Conservation (phyloP, 129 eudicot species). For the Pseudognaphalium luteoalbum region DNA sequence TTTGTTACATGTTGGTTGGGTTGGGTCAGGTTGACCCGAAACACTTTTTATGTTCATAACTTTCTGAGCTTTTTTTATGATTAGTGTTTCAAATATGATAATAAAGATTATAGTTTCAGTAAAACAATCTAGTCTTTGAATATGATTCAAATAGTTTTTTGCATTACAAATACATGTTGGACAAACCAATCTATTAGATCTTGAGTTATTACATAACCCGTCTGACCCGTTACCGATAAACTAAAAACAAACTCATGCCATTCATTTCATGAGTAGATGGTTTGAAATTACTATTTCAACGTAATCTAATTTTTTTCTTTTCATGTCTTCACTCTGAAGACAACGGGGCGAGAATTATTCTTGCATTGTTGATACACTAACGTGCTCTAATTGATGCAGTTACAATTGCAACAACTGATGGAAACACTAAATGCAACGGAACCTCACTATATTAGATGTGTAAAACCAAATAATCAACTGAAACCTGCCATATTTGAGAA, state of each 20-base stretch:
- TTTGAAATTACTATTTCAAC: background rate
- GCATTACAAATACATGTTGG: background rate
- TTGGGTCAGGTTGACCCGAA: background rate
- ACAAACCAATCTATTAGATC: background rate
- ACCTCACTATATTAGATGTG: conserved; percentile 95
- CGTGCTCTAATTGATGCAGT: conserved; percentile 46
- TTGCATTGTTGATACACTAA: conserved; percentile 26
- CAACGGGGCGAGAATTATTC: conserved; percentile 10
- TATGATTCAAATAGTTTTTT: background rate
- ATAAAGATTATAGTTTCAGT: background rate
- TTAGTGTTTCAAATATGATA: background rate
- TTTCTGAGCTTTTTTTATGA: background rate
- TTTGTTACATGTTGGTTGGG: background rate
- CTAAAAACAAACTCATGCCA: background rate
- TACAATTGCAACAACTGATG: conserved; percentile 94
- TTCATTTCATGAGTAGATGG: background rate
- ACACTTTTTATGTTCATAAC: background rate
- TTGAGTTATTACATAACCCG: background rate
- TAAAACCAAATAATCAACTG: conserved; percentile 94
- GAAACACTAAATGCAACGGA: conserved; percentile 89
- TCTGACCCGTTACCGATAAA: background rate
- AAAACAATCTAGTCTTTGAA: background rate
- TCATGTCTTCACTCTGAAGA: conserved; percentile 6
- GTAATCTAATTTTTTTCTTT: background rate
- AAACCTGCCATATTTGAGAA: conserved; percentile 96